Conservation (phyloP, 106 monocot species). For the Dactylorhiza incarnata region DNA sequence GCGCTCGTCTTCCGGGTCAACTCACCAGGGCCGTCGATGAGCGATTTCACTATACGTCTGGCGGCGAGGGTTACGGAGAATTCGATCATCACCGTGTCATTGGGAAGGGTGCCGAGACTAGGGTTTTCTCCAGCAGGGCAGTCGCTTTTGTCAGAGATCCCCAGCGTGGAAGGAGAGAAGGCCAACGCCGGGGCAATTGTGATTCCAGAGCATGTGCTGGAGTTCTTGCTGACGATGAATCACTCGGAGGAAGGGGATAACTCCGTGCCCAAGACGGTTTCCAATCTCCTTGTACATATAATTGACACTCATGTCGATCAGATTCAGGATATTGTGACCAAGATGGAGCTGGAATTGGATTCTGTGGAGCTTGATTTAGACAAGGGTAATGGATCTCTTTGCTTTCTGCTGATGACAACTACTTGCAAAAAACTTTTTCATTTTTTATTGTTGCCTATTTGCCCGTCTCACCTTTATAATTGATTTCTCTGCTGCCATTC, state of each 20-base stretch:
- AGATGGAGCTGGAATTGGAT: conserved; percentile 48
- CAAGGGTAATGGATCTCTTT: conserved; percentile 23
- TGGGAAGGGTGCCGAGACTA: conserved; percentile 76
- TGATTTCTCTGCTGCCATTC: too few relatives aligned
- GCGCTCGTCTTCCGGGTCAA: conserved; percentile 80
- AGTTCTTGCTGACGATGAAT: conserved; percentile 44
- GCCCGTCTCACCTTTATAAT: too few relatives aligned
- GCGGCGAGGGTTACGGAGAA: conserved; percentile 74
- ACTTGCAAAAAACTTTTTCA: too few relatives aligned
- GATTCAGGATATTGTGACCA: conserved; percentile 45
- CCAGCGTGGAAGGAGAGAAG: conserved; percentile 14
- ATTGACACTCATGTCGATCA: conserved; percentile 50
- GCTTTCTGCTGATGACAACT: too few relatives aligned
- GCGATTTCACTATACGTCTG: conserved; percentile 59
- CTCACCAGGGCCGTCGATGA: conserved; percentile 66
- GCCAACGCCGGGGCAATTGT: conserved; percentile 5
- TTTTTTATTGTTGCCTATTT: too few relatives aligned
- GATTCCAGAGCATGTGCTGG: conserved; percentile 32
- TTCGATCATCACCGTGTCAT: conserved; percentile 68
- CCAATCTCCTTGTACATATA: conserved; percentile 38
- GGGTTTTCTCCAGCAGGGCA: conserved; percentile 47
- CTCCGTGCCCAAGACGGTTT: conserved; percentile 27
- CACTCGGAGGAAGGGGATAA: conserved; percentile 50
- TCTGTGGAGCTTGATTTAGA: conserved; percentile 40
- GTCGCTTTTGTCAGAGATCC: conserved; percentile 64